Base-by-base conservation (phyloP, 768 basidiomycete species). In the Trametopsis cervina region DNA sequence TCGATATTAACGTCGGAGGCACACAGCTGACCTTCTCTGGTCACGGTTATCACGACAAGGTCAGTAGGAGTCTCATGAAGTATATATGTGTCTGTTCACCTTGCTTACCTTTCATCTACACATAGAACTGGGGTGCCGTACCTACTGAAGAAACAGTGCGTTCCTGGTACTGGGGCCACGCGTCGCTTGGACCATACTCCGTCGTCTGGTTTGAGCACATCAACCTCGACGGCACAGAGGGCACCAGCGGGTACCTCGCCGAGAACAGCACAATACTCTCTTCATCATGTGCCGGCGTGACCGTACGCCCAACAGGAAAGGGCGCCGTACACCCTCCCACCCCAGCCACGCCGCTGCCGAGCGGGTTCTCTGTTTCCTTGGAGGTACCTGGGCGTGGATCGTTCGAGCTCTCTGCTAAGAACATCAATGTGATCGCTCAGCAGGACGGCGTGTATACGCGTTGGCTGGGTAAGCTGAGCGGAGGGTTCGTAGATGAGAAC, bases 151-250 rank as follows among this genome's bases (percentile, higher is more conserved):
- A 27, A 1, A 42, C 42, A 26, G 23, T 52, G 17, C 47, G 44
- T 23, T 20, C 51, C 12, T 52, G 51, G 51, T 52, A 52, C 39
- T 52, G 51, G 51, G 51, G 51, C 24, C 51, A 48, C 23, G 47
- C 46, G 4, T 42, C 46, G 13, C 40, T 52, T 37, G 51, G 51
- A 22, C 51, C 46, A 4, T 44, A 42, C 42, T 42, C 41, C 12
- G 26, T 52, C 47, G 51, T 52, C 21, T 52, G 51, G 51, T 52
- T 52, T 38, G 40, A 46, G 27, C 37, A 37, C 47, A 25, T 52
- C 26, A 24, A 40, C 3, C 46, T 41, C 21, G 47, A 48, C 42
- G 47, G 47, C 46, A 39, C 13, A 4, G 51, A 52, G 42, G 35
- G 47, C 24, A 25, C 35, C 36, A 52, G 51, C 39, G 47, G 26